Conservation (phyloP, 768 basidiomycete genomes). For the Lentinula edodes region DNA sequence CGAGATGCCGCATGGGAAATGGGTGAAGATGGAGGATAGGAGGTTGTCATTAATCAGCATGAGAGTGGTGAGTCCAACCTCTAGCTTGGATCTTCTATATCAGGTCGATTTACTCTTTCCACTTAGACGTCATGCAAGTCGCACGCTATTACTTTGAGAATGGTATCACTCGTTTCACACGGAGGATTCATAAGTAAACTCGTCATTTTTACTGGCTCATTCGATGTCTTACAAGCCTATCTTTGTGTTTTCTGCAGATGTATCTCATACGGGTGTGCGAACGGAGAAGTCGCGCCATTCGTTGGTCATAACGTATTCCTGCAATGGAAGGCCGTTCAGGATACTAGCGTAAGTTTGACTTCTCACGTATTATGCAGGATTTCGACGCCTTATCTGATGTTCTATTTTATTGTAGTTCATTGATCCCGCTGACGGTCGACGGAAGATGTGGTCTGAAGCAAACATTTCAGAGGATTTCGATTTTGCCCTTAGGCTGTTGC, state of each 20-base stretch:
- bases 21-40: constrained; percentile 75
- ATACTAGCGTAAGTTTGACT: constrained; percentile 44
- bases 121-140: constrained; percentile 36
- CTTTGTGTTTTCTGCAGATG: too few species aligned
- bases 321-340: constrained; percentile 83
- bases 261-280: constrained; percentile 73
- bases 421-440: constrained; percentile 54
- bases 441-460: constrained; percentile 69
- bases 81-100: background rate
- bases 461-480: constrained; percentile 84
- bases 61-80: constrained; percentile 45
- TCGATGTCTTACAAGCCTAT: too few species aligned
- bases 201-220: too few species aligned
- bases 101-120: background rate
- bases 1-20: constrained; percentile 86
- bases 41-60: constrained; percentile 86
- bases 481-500: constrained; percentile 62
- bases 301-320: constrained; percentile 87
- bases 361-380: background rate
- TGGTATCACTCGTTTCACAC: constrained; percentile 84
- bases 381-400: background rate
- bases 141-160: constrained; percentile 88
- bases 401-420: constrained; percentile 32
- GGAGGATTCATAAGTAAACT: constrained; percentile 64
- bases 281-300: constrained; percentile 79